Evolutionary conservation across 768 basidiomycete species (phyloP).

Genomic region (Dioszegia crocea): DNA sequence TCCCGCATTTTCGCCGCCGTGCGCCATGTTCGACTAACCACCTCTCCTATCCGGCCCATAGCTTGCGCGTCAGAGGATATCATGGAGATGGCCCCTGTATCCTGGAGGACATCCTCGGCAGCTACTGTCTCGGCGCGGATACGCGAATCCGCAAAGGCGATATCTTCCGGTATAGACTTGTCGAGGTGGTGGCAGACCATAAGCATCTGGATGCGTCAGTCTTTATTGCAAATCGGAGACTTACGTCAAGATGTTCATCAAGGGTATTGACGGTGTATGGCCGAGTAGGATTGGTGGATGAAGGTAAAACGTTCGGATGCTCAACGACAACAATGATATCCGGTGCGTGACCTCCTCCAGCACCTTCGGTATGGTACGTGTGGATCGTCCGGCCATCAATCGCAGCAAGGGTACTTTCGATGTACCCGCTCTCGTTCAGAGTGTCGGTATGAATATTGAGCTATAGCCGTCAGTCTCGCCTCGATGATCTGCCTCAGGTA

Average conservation of each 20-base stretch:
- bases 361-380: conserved; percentile 95
- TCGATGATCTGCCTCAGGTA: neutral
- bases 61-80: conserved; percentile 95
- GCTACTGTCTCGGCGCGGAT: conserved; percentile 96
- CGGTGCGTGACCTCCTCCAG: conserved; percentile 93
- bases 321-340: conserved; percentile 98
- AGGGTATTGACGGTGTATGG: conserved; percentile 87
- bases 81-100: conserved; percentile 90
- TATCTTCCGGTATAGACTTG: conserved; percentile 81
- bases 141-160: conserved; percentile 92
- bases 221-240: conserved; percentile 31
- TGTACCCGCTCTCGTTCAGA: conserved; percentile 93
- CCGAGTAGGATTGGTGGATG: conserved; percentile 93
- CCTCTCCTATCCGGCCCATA: conserved; percentile 97
- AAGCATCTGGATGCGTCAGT: conserved; percentile 67
- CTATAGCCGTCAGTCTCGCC: conserved; percentile 44
- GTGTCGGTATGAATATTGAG: conserved; percentile 97
- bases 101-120: conserved; percentile 92
- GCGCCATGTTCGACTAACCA: conserved; percentile 86
- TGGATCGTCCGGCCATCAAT: conserved; percentile 90
- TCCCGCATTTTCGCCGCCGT: conserved; percentile 93
- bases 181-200: conserved; percentile 99
- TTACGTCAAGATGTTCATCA: conserved; percentile 92
- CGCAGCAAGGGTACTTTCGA: conserved; percentile 87
- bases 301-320: conserved; percentile 80